Percentiles rank a stretch among this genome's conserved stretches.
These are phyloP conservation scores for Darksidea phi DNA, from an alignment of 495 filamentous ascomycete genomes.

Conservation along the genomic window DNA sequence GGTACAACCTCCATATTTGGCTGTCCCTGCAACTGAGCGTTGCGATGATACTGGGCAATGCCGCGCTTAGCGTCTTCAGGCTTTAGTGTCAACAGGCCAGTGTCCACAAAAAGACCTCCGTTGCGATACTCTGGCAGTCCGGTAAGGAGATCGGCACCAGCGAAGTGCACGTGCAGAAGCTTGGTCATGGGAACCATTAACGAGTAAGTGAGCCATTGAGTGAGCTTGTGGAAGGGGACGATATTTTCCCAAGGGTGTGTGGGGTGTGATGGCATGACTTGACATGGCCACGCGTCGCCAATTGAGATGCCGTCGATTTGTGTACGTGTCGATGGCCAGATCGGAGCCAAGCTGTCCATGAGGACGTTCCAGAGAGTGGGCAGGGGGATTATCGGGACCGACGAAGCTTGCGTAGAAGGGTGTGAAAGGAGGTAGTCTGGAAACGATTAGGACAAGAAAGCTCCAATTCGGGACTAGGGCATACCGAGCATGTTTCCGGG, in stretches of 20 bases:
- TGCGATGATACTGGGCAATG: conserved; percentile 66
- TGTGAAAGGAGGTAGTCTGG: conserved; percentile 91
- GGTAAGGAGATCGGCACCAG: conserved; percentile 73
- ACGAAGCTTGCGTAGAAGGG: conserved; percentile 79
- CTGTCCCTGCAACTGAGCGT: conserved; percentile 72
- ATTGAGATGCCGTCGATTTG: conserved; percentile 84
- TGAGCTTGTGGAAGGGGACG: conserved; percentile 90
- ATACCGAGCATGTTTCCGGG: conserved; percentile 95
- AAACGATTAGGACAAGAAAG: not conserved
- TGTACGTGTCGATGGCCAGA: conserved; percentile 89
- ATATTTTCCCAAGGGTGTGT: conserved; percentile 87
- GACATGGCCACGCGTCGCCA: conserved; percentile 93
- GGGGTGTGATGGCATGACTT: conserved; percentile 74
- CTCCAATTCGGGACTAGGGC: not conserved
- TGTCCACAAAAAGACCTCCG: conserved; percentile 79
- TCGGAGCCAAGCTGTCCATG: conserved; percentile 79
- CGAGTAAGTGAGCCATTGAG: conserved; percentile 87
- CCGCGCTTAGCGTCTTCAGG: conserved; percentile 62
- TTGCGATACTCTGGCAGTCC: conserved; percentile 87
- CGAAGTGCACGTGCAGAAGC: conserved; percentile 72
- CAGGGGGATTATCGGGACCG: conserved; percentile 82
- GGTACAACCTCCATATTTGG: conserved; percentile 71
- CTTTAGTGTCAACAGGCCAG: conserved; percentile 77
- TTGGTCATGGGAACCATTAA: conserved; percentile 84
- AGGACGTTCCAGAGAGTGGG: conserved; percentile 88